Conservation (phyloP, 352 stramenopile genomes). For the Globisporangium paroecandrum region DNA sequence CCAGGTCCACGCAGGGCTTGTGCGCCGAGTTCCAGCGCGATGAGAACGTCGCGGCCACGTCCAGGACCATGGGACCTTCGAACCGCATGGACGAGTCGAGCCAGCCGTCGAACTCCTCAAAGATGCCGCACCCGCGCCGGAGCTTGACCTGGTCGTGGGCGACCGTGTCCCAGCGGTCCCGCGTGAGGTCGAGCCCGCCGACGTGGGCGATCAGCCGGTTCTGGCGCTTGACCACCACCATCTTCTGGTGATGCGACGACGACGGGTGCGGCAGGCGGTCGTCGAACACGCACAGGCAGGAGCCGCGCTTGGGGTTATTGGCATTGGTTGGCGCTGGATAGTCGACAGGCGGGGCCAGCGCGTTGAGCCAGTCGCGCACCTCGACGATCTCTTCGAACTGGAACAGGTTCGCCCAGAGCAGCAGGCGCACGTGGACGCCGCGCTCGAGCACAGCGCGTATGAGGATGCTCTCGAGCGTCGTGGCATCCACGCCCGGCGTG, state of each 20-base stretch:
- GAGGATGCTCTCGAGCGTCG: constrained; percentile 16
- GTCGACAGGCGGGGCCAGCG: not conserved
- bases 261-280: constrained; percentile 54
- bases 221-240: constrained; percentile 45
- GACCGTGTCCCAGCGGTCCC: constrained; percentile 61
- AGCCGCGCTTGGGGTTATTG: not conserved
- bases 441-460: constrained; percentile 20
- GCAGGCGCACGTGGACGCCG: constrained; percentile 24
- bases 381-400: constrained; percentile 13
- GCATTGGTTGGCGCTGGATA: not conserved
- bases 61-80: constrained; percentile 35
- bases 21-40: constrained; percentile 53
- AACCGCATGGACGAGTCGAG: constrained; percentile 53
- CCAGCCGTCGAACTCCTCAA: constrained; percentile 48
- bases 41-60: constrained; percentile 66
- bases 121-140: constrained; percentile 36
- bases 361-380: constrained; percentile 28
- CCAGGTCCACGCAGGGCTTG: constrained; percentile 34
- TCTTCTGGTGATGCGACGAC: constrained; percentile 72
- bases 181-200: constrained; percentile 51
- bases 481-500: not conserved
- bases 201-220: constrained; percentile 40
- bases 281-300: constrained; percentile 51
- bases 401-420: constrained; percentile 29
- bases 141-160: constrained; percentile 46